These are phyloP conservation scores for Gypsophila paniculata DNA, from an alignment of 179 eudicot species.

Conservation along the genomic window DNA sequence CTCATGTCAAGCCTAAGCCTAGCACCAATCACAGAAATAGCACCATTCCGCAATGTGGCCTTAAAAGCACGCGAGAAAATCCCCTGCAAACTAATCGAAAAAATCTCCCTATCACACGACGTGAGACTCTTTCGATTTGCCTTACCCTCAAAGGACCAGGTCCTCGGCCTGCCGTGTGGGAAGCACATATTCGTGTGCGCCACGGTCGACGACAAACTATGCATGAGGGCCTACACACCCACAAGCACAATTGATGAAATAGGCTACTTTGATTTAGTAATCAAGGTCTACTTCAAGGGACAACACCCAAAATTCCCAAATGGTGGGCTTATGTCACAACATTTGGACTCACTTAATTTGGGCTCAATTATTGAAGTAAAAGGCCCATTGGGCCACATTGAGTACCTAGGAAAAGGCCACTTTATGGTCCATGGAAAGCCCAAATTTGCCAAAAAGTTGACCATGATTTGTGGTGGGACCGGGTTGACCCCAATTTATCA, in stretches of 20 bases:
- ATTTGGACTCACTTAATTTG: conserved; percentile 49
- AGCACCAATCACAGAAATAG: conserved; percentile 51
- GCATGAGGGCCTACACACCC: conserved; percentile 92
- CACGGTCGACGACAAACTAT: conserved; percentile 48
- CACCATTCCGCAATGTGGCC: conserved; percentile 39
- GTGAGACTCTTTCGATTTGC: conserved; percentile 60
- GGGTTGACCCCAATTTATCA: conserved; percentile 89
- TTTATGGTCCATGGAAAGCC: conserved; percentile 59
- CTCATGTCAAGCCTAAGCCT: conserved; percentile 20
- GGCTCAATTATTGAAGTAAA: conserved; percentile 59
- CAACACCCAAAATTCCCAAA: conserved; percentile 62
- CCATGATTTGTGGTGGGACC: conserved; percentile 84
- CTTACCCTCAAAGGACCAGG: conserved; percentile 58
- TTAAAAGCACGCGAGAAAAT: conserved; percentile 54
- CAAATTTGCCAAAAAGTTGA: conserved; percentile 54
- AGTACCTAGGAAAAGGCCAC: conserved; percentile 61
- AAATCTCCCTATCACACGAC: conserved; percentile 62
- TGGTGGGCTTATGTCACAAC: conserved; percentile 78
- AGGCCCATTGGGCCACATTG: conserved; percentile 89
- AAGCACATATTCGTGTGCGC: conserved; percentile 78
- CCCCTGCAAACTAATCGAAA: conserved; percentile 62
- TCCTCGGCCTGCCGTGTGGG: conserved; percentile 75
- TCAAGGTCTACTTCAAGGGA: conserved; percentile 64
- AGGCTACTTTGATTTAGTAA: conserved; percentile 69
- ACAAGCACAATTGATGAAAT: conserved; percentile 49